Evolutionary conservation across 306 rosid species (phyloP).

Genomic region (Cotoneaster glaucophyllus): DNA sequence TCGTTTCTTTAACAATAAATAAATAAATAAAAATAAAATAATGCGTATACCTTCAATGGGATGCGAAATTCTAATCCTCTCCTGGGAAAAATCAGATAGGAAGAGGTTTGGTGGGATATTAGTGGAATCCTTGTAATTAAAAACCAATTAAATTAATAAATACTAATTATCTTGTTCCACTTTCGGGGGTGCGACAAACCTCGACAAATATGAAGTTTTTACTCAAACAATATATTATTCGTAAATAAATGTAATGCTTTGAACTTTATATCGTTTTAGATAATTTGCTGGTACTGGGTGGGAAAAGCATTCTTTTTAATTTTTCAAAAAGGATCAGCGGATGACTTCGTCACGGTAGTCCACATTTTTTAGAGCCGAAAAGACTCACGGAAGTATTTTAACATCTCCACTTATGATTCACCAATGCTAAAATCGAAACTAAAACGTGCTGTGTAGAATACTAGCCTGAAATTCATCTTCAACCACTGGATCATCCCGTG

Average conservation of each 20-base stretch:
- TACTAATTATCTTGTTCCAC: neutral
- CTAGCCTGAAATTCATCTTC: no score
- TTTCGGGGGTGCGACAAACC: neutral
- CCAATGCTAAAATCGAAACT: no score
- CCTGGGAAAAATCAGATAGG: neutral
- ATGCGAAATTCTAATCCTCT: neutral
- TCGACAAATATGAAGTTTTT: neutral
- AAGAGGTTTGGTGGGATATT: neutral
- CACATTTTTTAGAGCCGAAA: fast-evolving
- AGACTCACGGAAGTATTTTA: fast-evolving
- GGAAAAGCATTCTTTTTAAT: no score
- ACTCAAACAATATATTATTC: no score
- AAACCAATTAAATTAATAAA: no score
- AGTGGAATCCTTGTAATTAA: neutral
- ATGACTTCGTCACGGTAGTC: fast-evolving
- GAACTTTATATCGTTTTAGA: neutral
- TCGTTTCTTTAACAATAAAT: no score
- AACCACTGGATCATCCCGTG: no score
- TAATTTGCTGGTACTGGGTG: no score
- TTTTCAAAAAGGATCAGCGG: no score
- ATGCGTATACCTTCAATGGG: neutral
- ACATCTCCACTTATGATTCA: no score
- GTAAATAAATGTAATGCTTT: no score
- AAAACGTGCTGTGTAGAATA: no score
- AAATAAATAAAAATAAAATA: neutral